Evolutionary conservation across 495 filamentous ascomycete species (phyloP).

Genomic region (Cudoniella acicularis): DNA sequence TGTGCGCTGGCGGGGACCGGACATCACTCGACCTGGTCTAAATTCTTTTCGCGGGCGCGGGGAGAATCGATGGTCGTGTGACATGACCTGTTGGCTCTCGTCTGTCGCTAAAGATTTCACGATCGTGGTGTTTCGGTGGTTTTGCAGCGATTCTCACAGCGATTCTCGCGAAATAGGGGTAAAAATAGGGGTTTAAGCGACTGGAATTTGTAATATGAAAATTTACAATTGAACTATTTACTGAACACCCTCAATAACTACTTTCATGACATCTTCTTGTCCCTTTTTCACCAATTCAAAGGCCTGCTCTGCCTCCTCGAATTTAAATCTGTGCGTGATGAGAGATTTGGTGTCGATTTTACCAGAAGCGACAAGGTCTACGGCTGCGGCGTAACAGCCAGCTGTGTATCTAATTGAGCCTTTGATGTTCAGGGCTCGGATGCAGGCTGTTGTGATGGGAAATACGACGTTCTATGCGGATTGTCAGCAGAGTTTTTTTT

Average conservation of each 20-base stretch:
- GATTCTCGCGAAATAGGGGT: neutral
- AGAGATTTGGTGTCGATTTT: constrained; percentile 68
- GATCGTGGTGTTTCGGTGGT: neutral
- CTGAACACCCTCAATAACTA: neutral
- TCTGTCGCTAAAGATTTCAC: neutral
- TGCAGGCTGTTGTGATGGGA: constrained; percentile 72
- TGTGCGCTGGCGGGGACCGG: neutral
- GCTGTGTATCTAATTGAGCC: constrained; percentile 78
- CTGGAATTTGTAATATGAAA: neutral
- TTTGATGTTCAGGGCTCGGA: constrained; percentile 74
- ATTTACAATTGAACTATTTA: neutral
- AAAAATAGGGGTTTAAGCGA: neutral
- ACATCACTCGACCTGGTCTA: neutral
- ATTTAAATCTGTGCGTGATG: constrained; percentile 62
- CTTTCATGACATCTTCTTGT: constrained; percentile 26
- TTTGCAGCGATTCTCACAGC: neutral
- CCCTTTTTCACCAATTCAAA: constrained; percentile 74
- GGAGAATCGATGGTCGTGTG: neutral
- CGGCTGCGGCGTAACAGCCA: constrained; percentile 73
- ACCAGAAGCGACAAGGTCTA: constrained; percentile 61
- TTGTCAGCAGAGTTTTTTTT: constrained; percentile 1
- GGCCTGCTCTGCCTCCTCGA: constrained; percentile 69
- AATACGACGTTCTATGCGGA: constrained; percentile 51
- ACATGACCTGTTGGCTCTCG: neutral
- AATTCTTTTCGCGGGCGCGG: neutral